These are phyloP conservation scores for Talaromyces sp. DNA, from an alignment of 2,329 filamentous ascomycete genomes.

Conservation along the genomic window DNA sequence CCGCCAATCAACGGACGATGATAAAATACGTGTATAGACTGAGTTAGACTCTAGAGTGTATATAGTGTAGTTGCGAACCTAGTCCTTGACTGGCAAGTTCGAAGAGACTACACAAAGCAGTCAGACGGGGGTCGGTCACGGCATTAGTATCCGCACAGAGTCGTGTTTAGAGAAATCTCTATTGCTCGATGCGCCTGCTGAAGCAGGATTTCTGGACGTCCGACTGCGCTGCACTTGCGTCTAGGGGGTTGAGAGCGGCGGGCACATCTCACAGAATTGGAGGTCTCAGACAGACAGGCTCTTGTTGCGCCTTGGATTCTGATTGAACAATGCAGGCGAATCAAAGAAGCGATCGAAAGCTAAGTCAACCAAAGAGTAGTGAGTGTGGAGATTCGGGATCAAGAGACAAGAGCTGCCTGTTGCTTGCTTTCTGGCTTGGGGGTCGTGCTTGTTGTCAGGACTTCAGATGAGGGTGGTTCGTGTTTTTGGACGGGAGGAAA, in stretches of 20 bases:
- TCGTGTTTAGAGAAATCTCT: neutral
- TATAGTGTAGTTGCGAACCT: constrained; percentile 2
- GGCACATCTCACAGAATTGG: neutral
- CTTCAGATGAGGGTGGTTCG: constrained; percentile 1
- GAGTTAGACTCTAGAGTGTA: neutral
- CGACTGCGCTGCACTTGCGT: neutral
- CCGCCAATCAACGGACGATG: constrained; percentile 1
- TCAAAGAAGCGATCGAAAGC: neutral
- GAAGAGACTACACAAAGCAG: neutral
- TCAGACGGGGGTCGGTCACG: constrained; percentile 4
- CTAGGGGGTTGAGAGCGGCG: constrained; percentile 7
- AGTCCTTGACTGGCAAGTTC: neutral
- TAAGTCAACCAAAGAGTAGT: neutral
- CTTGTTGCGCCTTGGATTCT: neutral
- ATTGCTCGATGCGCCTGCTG: neutral
- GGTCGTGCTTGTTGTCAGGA: constrained; percentile 1
- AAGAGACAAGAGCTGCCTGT: neutral
- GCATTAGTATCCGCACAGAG: constrained; percentile 2
- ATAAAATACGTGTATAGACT: neutral
- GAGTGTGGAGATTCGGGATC: neutral
- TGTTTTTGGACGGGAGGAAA: constrained; percentile 5
- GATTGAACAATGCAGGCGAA: constrained; percentile 6
- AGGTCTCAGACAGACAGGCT: neutral
- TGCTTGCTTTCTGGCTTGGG: neutral
- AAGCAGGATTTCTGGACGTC: neutral